Evolutionary conservation across 2,329 filamentous ascomycete genomes (phyloP), one percentile per base, ranked within the genome.

Genomic region (Immersiporthe knoxdaviesiana): DNA sequence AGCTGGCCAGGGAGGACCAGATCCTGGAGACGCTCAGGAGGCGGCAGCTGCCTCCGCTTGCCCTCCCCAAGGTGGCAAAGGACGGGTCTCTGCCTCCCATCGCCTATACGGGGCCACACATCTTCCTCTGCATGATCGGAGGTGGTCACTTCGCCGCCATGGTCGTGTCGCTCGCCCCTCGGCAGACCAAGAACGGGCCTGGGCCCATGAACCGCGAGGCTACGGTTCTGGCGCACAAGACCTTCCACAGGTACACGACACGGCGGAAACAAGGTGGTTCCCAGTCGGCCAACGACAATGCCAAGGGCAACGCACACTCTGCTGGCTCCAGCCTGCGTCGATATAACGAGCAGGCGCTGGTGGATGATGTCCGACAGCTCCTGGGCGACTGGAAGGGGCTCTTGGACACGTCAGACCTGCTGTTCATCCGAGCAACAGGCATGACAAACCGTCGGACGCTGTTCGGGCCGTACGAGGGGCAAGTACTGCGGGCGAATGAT

Each of bases 91-190:
- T 88, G 6, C 83, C 86, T 2, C 81, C 84, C 1, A 80, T 86
- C 12, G 83, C 83, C 3, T 88, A 91, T 76, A 88, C 89, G 32
- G 90, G 91, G 10, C 93, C 94, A 2, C 94, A 98, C 77, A 89
- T 97, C 63, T 98, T 99, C 77, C 87, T 99, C 62, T 98, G 94
- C 80, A 99, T 99, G 96, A 97, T 99, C 64, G 96, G 96, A 32
- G 96, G 96, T 70, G 96, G 96, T 0, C 96, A 99, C 78, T 99
- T 99, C 77, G 96, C 96, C 0, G 96, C 92, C 64, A 98, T 98
- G 94, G 85, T 98, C 14, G 92, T 99, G 14, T 94, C 94, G 0
- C 85, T 98, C 4, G 89, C 93, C 0, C 94, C 96, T 0, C 92
- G 94, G 72, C 84, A 91, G 66, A 87, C 88, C 50, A 95, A 92